Conservation (phyloP, 441 rosid genomes). For the Corymbia calophylla region DNA sequence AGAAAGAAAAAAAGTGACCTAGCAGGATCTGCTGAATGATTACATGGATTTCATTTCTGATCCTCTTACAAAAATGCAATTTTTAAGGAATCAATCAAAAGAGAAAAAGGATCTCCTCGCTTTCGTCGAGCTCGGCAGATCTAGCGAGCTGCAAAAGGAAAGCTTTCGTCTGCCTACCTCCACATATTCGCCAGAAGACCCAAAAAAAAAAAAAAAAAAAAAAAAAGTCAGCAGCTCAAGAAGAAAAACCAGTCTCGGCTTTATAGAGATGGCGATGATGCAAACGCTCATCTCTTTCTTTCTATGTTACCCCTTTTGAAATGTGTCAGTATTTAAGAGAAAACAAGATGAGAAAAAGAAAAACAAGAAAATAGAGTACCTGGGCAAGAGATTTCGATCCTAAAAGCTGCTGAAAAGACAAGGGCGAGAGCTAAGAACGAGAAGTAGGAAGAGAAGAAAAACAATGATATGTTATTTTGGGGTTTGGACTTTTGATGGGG, state of each 20-base stretch:
- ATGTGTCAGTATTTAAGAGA: neutral
- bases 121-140: neutral
- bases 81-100: neutral
- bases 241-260: neutral
- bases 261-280: neutral
- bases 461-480: neutral
- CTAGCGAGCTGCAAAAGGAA: neutral
- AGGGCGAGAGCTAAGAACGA: constrained; percentile 7
- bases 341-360: constrained; percentile 1
- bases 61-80: neutral
- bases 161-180: neutral
- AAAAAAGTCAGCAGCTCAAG: neutral
- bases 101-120: neutral
- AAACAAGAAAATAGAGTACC: neutral
- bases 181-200: neutral
- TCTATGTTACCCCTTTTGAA: neutral
- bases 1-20: neutral
- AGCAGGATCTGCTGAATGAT: neutral
- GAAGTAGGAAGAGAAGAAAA: constrained; percentile 4
- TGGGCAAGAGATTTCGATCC: neutral
- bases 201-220: neutral
- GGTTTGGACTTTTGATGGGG: neutral
- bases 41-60: neutral
- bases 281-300: neutral
- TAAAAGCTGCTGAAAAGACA: constrained; percentile 2